Conservation (phyloP, 2,329 filamentous ascomycete species). For the Alternaria brassicae region DNA sequence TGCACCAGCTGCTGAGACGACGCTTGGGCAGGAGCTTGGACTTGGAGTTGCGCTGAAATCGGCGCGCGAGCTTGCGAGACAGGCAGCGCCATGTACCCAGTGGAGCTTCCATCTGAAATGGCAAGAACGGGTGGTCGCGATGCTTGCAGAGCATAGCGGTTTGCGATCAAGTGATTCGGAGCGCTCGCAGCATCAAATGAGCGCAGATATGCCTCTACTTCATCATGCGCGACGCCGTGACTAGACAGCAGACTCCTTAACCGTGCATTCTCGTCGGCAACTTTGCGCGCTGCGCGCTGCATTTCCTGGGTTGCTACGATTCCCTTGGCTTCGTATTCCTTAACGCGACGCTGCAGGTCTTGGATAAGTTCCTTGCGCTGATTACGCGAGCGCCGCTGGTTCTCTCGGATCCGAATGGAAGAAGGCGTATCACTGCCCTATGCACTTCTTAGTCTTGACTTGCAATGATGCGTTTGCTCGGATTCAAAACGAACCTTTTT, state of each 20-base stretch:
- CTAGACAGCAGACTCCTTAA: conserved; percentile 63
- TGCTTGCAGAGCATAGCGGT: not conserved
- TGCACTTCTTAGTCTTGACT: not conserved
- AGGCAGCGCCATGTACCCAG: not conserved
- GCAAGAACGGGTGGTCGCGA: not conserved
- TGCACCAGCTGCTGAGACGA: not conserved
- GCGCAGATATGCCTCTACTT: conserved; percentile 31
- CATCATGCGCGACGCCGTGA: conserved; percentile 29
- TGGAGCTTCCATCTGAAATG: not conserved
- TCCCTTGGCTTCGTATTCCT: conserved; percentile 67
- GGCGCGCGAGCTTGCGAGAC: not conserved
- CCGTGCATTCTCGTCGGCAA: conserved; percentile 71
- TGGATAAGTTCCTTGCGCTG: conserved; percentile 73
- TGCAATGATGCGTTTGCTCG: too few species aligned
- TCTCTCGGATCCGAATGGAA: conserved; percentile 69
- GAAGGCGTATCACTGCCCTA: conserved; percentile 41
- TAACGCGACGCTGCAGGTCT: conserved; percentile 69
- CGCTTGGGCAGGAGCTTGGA: not conserved
- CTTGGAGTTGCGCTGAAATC: not conserved
- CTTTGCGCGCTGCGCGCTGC: conserved; percentile 70
- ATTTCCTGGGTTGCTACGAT: conserved; percentile 72
- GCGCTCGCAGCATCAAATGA: conserved; percentile 14
- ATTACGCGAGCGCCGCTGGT: conserved; percentile 74
- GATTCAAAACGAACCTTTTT: conserved; percentile 2
- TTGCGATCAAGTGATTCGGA: not conserved